phyloP scores from a whole-genome alignment of 129 eudicot genomes.

The Lactuca sativa region DNA sequence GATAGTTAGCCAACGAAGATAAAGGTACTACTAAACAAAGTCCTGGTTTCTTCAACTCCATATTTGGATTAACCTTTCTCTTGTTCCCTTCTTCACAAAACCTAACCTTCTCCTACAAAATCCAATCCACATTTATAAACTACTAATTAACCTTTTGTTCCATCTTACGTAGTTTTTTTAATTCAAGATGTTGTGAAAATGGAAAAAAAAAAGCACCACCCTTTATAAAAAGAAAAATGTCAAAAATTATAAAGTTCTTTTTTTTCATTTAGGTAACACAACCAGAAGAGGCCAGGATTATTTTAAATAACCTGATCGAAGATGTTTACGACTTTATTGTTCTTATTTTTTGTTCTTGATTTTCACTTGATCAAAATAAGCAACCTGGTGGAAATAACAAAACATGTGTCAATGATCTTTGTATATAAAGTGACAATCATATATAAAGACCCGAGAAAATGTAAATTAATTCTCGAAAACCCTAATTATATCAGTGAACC shows the following conservation, averaged over 20 bases:
- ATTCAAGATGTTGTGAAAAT: not conserved
- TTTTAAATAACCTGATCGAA: slow-evolving; percentile 41
- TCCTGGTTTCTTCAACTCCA: slow-evolving; percentile 57
- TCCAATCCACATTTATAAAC: slow-evolving; percentile 1
- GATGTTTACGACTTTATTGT: slow-evolving; percentile 21
- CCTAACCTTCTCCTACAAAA: slow-evolving; percentile 41
- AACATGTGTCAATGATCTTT: slow-evolving; percentile 1
- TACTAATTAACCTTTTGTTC: not conserved
- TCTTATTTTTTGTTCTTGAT: slow-evolving; percentile 10
- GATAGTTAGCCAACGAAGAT: slow-evolving; percentile 49
- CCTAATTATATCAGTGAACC: not conserved
- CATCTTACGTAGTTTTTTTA: not conserved
- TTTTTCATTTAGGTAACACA: too few species aligned
- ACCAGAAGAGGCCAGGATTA: not conserved
- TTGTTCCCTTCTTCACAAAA: slow-evolving; percentile 21
- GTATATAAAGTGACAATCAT: not conserved
- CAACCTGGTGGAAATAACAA: slow-evolving; percentile 36
- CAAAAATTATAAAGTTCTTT: not conserved
- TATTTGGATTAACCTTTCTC: slow-evolving; percentile 25
- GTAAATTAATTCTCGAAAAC: slow-evolving; percentile 10
- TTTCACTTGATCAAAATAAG: slow-evolving; percentile 30
- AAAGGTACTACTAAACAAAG: slow-evolving; percentile 66
- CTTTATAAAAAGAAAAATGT: not conserved
- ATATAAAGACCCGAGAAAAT: slow-evolving; percentile 4
- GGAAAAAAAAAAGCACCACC: not conserved